A percentile compares a stretch with the other conserved stretches of the same genome.
These are phyloP conservation scores for Jackrogersella multiformis DNA, from an alignment of 495 filamentous ascomycete genomes.

Conservation along the genomic window DNA sequence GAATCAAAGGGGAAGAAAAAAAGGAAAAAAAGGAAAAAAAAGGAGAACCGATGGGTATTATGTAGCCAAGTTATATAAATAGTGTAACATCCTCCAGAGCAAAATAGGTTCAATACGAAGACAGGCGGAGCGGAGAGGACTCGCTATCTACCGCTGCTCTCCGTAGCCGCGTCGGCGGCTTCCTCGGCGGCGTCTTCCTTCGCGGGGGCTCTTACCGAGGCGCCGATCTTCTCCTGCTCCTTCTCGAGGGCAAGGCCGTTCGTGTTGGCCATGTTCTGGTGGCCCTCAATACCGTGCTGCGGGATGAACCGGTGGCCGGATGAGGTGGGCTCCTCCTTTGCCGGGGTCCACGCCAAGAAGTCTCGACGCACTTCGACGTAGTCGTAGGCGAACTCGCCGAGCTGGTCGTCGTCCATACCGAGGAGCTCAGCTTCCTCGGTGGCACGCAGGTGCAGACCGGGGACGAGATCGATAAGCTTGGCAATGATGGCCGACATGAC, in stretches of 20 bases:
- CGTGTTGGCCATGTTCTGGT: conserved; percentile 69
- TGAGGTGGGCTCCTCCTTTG: conserved; percentile 73
- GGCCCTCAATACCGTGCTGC: conserved; percentile 83
- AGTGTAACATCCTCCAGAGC: neutral
- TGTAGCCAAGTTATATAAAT: conserved; percentile 5
- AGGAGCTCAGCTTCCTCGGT: conserved; percentile 96
- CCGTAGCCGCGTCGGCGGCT: conserved; percentile 13
- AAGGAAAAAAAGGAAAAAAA: neutral
- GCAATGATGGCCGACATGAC: conserved; percentile 85
- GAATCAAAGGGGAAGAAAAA: neutral
- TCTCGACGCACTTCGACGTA: conserved; percentile 98
- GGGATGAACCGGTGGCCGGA: conserved; percentile 72
- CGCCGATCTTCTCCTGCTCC: conserved; percentile 41
- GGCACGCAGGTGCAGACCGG: conserved; percentile 90
- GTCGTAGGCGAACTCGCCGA: conserved; percentile 98
- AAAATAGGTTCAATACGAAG: neutral
- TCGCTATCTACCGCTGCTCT: conserved; percentile 11
- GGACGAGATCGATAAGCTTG: conserved; percentile 83
- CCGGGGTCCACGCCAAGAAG: conserved; percentile 96
- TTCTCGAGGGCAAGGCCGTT: conserved; percentile 35
- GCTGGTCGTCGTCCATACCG: conserved; percentile 98
- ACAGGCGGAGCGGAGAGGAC: neutral
- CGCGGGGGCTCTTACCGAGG: conserved; percentile 36
- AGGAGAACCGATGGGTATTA: conserved; percentile 28
- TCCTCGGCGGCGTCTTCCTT: conserved; percentile 35